Evolutionary conservation across 768 basidiomycete species (phyloP).

Genomic region (Boletus rex-veris): DNA sequence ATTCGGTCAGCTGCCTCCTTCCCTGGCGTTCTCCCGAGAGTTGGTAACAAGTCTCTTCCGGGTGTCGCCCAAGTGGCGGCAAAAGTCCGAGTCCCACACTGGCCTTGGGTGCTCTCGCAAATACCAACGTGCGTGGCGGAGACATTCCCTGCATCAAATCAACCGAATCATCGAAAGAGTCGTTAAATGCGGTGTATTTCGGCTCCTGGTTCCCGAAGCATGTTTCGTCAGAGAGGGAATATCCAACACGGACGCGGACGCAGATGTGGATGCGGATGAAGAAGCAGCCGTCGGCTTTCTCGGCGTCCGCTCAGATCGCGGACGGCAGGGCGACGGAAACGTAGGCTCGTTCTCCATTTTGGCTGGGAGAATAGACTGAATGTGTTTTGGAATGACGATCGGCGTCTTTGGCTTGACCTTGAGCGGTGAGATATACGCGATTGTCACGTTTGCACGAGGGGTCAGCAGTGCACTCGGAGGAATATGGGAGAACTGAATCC

Average conservation of each 20-base stretch:
- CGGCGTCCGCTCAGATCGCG: constrained; percentile 28
- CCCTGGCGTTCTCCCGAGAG: constrained; percentile 61
- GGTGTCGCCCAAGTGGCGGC: constrained; percentile 60
- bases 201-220: constrained; percentile 37
- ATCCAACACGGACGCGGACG: constrained; percentile 37
- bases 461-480: constrained; percentile 28
- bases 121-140: constrained; percentile 53
- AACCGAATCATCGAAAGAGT: constrained; percentile 38
- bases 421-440: constrained; percentile 43
- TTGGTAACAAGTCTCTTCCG: constrained; percentile 45
- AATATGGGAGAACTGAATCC: constrained; percentile 38
- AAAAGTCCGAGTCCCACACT: constrained; percentile 32
- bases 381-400: constrained; percentile 41
- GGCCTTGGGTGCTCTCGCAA: constrained; percentile 40
- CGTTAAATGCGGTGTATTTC: constrained; percentile 33
- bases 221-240: constrained; percentile 47
- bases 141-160: constrained; percentile 44
- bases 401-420: constrained; percentile 61
- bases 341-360: constrained; percentile 65
- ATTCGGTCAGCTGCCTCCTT: constrained; percentile 72
- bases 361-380: constrained; percentile 60
- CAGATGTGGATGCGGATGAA: constrained; percentile 8
- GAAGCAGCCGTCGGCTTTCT: constrained; percentile 17
- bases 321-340: constrained; percentile 39
- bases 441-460: constrained; percentile 34